Base-by-base conservation (phyloP, 2,329 filamentous ascomycete species). In the Trichoderma sp. region DNA sequence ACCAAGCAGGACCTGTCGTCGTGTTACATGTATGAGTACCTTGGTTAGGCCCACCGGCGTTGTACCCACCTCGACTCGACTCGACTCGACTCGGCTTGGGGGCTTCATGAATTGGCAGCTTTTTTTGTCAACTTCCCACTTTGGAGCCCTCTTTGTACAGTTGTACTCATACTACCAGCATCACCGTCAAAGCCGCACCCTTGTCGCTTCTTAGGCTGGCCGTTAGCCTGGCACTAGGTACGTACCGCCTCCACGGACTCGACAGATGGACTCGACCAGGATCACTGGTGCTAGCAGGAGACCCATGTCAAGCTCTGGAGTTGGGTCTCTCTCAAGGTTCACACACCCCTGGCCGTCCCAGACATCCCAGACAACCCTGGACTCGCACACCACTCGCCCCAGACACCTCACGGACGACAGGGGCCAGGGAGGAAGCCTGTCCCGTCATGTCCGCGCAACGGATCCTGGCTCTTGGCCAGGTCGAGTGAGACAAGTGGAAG, bases 401-500 rank as follows among this genome's bases (percentile, higher is more conserved):
- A 72, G 71, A 72, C 65, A 72, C 65, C 65, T 72, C 66, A 70
- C 71, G 71, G 71, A 57, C 71, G 66, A 72, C 71, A 72, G 71
- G 66, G 71, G 71, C 58, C 71, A 62, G 66, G 65, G 71, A 67
- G 61, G 53, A 66, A 67, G 71, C 65, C 58, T 70, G 66, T 64
- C 71, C 71, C 70, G 70, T 68, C 70, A 71, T 71, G 66, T 63
- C 71, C 71, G 71, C 71, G 71, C 71, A 73, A 73, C 71, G 72
- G 66, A 73, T 74, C 76, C 74, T 74, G 74, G 72, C 72, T 75
- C 73, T 74, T 74, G 74, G 75, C 75, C 77, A 60, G 72, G 62
- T 83, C 80, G 83, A 85, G 84, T 86, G 85, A 87, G 85, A 86
- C 84, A 85, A 60, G 34, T 62, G 58, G 56, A 60, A 56, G 65